Evolutionary conservation across 257 asterid genomes (phyloP).

Genomic region (Galeopsis tetrahit): DNA sequence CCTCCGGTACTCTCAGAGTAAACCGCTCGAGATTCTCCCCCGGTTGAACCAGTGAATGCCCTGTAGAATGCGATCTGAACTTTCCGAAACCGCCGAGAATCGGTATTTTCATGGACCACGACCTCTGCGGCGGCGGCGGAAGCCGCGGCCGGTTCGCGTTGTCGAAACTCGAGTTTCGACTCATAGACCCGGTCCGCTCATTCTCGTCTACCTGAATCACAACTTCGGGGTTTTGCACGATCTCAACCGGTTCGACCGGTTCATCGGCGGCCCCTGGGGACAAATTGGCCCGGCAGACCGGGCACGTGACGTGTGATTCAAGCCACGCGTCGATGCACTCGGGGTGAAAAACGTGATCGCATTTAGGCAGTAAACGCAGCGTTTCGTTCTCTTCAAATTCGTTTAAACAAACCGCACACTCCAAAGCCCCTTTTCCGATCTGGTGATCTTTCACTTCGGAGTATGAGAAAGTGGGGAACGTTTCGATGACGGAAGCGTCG

Average conservation of each 20-base stretch:
- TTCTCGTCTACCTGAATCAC: constrained; percentile 51
- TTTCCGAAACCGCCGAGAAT: constrained; percentile 52
- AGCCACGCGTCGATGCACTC: constrained; percentile 97
- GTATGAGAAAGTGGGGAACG: constrained; percentile 80
- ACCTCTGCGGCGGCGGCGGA: constrained; percentile 37
- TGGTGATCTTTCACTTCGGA: constrained; percentile 87
- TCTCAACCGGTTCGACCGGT: constrained; percentile 25
- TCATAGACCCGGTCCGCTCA: constrained; percentile 8
- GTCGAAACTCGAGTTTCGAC: constrained; percentile 47
- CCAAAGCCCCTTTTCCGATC: constrained; percentile 81
- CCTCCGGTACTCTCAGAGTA: constrained; percentile 73
- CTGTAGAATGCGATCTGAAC: constrained; percentile 91
- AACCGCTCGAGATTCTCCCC: constrained; percentile 76
- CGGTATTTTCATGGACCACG: constrained; percentile 51
- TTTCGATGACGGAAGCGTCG: constrained; percentile 58
- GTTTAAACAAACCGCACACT: constrained; percentile 94
- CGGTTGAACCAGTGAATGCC: constrained; percentile 78
- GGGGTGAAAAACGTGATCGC: constrained; percentile 95
- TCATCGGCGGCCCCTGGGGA: constrained; percentile 42
- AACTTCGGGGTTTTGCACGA: constrained; percentile 40
- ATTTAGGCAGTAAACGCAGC: constrained; percentile 77
- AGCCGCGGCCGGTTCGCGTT: constrained; percentile 35
- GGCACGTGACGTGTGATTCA: constrained; percentile 81
- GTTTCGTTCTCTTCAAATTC: constrained; percentile 84
- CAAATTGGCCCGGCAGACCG: constrained; percentile 87